phyloP scores from a whole-genome alignment of 2,329 filamentous ascomycete genomes.

The Mariannaea sp. region DNA sequence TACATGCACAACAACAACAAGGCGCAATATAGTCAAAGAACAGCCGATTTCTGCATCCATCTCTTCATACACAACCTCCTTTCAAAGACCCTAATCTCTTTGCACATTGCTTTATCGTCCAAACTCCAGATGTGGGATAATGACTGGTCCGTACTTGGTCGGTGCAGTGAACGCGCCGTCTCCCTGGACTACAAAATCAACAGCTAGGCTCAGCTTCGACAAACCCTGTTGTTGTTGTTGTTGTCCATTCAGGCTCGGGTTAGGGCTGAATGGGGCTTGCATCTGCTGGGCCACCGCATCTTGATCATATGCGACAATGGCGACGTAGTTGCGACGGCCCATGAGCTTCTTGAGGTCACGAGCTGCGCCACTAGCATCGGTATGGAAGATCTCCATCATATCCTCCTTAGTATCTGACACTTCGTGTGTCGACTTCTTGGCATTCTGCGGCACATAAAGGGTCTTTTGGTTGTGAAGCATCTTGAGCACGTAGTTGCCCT shows the following conservation, averaged over 20 bases:
- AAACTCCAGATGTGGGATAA: slow-evolving; percentile 84
- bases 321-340: slow-evolving; percentile 89
- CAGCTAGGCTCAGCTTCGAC: slow-evolving; percentile 79
- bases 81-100: background rate
- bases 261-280: slow-evolving; percentile 46
- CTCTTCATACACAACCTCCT: background rate
- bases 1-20: slow-evolving; percentile 25
- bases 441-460: slow-evolving; percentile 89
- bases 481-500: slow-evolving; percentile 84
- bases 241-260: slow-evolving; percentile 42
- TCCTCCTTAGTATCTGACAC: slow-evolving; percentile 96
- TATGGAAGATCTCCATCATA: slow-evolving; percentile 99
- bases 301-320: slow-evolving; percentile 92
- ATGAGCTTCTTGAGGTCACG: slow-evolving; percentile 91
- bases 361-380: slow-evolving; percentile 81
- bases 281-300: slow-evolving; percentile 62
- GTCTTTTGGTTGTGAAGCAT: slow-evolving; percentile 94
- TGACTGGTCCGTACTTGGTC: slow-evolving; percentile 96
- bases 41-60: background rate
- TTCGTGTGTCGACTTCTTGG: slow-evolving; percentile 73
- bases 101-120: slow-evolving; percentile 49
- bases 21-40: background rate
- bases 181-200: slow-evolving; percentile 96
- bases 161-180: slow-evolving; percentile 80
- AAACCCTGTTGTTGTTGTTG: slow-evolving; percentile 54